A percentile compares a stretch with the other conserved stretches of the same genome.
phyloP scores from a whole-genome alignment of 805 yeast species.

The Saturnispora quitensis region DNA sequence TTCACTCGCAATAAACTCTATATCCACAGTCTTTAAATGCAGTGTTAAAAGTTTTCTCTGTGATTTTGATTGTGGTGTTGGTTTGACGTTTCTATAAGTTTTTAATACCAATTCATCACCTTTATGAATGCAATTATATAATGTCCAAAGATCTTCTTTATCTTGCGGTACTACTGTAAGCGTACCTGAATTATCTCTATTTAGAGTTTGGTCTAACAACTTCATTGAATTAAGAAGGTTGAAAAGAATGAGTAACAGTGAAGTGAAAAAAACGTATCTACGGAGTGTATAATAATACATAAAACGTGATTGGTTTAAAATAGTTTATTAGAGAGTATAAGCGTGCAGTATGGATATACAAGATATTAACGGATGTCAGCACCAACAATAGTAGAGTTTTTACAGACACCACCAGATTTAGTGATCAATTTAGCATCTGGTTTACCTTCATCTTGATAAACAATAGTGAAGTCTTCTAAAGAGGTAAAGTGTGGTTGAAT shows the following conservation, averaged over 20 bases:
- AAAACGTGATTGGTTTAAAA: not conserved
- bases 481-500: slow-evolving; percentile 89
- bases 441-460: slow-evolving; percentile 72
- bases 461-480: slow-evolving; percentile 62
- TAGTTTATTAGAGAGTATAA: not conserved
- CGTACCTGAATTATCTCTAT: slow-evolving; percentile 54
- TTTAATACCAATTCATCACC: slow-evolving; percentile 67
- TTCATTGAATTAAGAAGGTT: slow-evolving; percentile 35
- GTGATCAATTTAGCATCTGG: slow-evolving; percentile 67
- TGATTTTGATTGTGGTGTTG: slow-evolving; percentile 19
- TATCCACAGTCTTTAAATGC: slow-evolving; percentile 50
- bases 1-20: slow-evolving; percentile 73
- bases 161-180: slow-evolving; percentile 73
- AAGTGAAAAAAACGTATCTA: not conserved
- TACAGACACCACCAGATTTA: slow-evolving; percentile 68
- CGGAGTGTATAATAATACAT: not conserved
- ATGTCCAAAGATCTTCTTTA: slow-evolving; percentile 82
- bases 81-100: slow-evolving; percentile 57
- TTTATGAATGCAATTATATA: slow-evolving; percentile 69
- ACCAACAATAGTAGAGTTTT: slow-evolving; percentile 57
- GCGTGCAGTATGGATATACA: not conserved
- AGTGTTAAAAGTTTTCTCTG: slow-evolving; percentile 52
- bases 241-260: not conserved
- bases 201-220: slow-evolving; percentile 39
- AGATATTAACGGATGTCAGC: slow-evolving; percentile 32